These are phyloP conservation scores for Trichophyton schoenleinii DNA, from an alignment of 2,329 filamentous ascomycete genomes.

Conservation along the genomic window DNA sequence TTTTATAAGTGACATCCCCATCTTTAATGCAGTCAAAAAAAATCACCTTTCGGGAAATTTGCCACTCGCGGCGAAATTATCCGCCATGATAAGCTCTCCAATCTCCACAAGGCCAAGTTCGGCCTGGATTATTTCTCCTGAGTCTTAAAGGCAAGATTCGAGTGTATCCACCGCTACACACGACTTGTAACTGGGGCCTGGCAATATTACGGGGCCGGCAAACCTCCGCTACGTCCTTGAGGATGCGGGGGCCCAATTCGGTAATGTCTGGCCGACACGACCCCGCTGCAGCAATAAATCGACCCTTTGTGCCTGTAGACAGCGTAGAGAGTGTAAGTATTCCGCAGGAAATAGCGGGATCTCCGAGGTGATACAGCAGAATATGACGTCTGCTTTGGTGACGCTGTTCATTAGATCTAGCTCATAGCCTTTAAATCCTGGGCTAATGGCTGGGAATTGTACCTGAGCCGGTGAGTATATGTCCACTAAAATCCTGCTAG, in stretches of 20 bases:
- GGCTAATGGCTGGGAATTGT: slow-evolving; percentile 58
- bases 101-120: too few relatives aligned
- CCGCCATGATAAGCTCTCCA: too few relatives aligned
- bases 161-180: slow-evolving; percentile 52
- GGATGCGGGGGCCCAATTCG: slow-evolving; percentile 66
- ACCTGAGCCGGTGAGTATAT: slow-evolving; percentile 42
- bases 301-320: slow-evolving; percentile 26
- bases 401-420: slow-evolving; percentile 59
- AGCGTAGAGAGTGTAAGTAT: slow-evolving; percentile 50
- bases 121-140: slow-evolving; percentile 78
- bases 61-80: too few relatives aligned
- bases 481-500: slow-evolving; percentile 37
- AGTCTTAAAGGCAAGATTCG: slow-evolving; percentile 66
- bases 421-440: slow-evolving; percentile 55
- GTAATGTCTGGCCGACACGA: slow-evolving; percentile 59
- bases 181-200: slow-evolving; percentile 36
- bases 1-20: too few relatives aligned
- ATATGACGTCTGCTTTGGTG: slow-evolving; percentile 60
- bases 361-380: slow-evolving; percentile 72
- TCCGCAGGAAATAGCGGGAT: slow-evolving; percentile 61
- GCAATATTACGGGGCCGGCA: slow-evolving; percentile 34
- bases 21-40: too few relatives aligned
- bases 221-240: slow-evolving; percentile 48
- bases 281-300: slow-evolving; percentile 34
- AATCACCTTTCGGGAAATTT: too few relatives aligned